A percentile compares a stretch with the other conserved stretches of the same genome.
Evolutionary conservation across 208 protist genomes (phyloP).

Genomic region (Leishmania tarentolae): DNA sequence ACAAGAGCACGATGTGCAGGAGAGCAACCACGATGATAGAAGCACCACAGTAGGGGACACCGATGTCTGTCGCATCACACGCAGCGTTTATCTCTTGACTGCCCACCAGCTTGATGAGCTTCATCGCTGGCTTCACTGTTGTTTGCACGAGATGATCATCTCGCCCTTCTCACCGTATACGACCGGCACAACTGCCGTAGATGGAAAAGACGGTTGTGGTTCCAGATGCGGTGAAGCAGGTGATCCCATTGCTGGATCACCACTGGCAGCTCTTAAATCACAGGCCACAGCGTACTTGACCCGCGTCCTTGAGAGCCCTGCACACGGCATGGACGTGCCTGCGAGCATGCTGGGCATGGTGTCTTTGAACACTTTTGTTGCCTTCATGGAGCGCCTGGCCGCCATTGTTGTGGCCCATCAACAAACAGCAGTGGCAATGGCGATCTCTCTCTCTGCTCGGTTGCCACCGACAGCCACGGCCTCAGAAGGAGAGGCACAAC

Average conservation of each 20-base stretch:
- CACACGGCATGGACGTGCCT: neutral
- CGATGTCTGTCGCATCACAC: neutral
- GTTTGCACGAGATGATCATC: neutral
- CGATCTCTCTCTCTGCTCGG: constrained; percentile 16
- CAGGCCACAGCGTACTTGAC: constrained; percentile 4
- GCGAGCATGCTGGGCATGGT: constrained; percentile 1
- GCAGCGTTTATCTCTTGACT: constrained; percentile 3
- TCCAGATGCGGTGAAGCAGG: neutral
- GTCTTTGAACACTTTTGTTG: constrained; percentile 18
- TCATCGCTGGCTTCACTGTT: constrained; percentile 11
- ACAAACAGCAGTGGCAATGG: constrained; percentile 16
- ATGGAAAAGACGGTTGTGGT: neutral
- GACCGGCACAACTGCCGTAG: neutral
- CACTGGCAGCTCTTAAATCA: constrained; percentile 13
- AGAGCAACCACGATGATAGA: neutral
- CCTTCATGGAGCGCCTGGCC: constrained; percentile 20
- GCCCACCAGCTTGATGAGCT: constrained; percentile 6
- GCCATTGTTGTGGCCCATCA: constrained; percentile 6
- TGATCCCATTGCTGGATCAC: neutral
- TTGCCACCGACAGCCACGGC: neutral
- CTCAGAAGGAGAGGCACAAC: neutral
- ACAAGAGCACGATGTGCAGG: neutral
- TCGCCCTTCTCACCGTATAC: neutral
- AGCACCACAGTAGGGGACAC: neutral
- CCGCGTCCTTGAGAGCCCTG: neutral